Percentiles rank a stretch among this genome's conserved stretches.
These are phyloP conservation scores for Scleromitrula shiraiana DNA, from an alignment of 2,329 filamentous ascomycete species.

Conservation along the genomic window DNA sequence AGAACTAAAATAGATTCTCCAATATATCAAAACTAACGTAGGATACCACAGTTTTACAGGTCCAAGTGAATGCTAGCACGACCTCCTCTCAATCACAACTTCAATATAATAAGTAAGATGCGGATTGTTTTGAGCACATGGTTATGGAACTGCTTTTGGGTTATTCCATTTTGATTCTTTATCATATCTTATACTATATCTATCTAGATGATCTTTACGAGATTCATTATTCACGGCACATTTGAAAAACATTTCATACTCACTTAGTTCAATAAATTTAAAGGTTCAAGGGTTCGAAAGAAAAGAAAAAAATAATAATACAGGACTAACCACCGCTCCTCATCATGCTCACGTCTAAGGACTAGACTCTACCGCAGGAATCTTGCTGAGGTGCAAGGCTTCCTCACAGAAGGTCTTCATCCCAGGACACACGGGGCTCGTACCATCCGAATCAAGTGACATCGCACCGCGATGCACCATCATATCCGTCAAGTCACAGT, in stretches of 20 bases:
- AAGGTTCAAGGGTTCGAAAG: neutral
- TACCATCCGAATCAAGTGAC: neutral
- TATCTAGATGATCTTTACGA: too few species aligned
- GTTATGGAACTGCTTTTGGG: too few species aligned
- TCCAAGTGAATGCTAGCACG: neutral
- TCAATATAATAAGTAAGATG: too few species aligned
- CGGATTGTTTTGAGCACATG: too few species aligned
- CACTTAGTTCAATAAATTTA: neutral
- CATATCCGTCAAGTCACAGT: neutral
- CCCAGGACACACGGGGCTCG: neutral
- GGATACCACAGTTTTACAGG: too few species aligned
- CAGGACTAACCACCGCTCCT: too few species aligned
- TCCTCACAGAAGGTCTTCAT: constrained; percentile 1
- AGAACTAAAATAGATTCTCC: too few species aligned
- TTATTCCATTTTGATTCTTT: too few species aligned
- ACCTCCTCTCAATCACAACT: neutral
- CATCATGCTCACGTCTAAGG: too few species aligned
- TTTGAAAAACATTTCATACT: neutral
- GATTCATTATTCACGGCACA: neutral
- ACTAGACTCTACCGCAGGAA: neutral
- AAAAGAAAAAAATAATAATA: neutral
- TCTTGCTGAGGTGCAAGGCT: neutral
- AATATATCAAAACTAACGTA: too few species aligned
- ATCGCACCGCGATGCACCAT: neutral
- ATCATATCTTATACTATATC: too few species aligned